These are phyloP conservation scores for Penicillium paxilli DNA, from an alignment of 495 filamentous ascomycete genomes.

Conservation along the genomic window DNA sequence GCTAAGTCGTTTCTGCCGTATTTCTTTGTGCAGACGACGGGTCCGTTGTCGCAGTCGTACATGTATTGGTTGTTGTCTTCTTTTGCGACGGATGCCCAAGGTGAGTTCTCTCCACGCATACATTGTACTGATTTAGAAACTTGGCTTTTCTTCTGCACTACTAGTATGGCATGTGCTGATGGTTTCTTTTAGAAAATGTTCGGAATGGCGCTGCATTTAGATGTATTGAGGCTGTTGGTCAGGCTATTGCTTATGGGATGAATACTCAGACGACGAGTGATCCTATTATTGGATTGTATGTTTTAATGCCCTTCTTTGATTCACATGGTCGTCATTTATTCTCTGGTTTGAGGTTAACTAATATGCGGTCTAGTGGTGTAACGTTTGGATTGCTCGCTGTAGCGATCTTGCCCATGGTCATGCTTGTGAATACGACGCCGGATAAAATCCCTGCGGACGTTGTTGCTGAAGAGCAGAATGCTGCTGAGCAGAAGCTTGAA, in stretches of 20 bases:
- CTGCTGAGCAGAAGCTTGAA: conserved; percentile 15
- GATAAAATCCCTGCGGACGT: conserved; percentile 32
- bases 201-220: conserved; percentile 32
- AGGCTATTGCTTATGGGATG: conserved; percentile 32
- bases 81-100: conserved; percentile 31
- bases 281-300: conserved; percentile 30
- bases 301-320: not conserved
- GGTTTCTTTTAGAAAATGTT: conserved; percentile 21
- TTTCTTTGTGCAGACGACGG: conserved; percentile 34
- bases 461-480: conserved; percentile 27
- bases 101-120: too few species aligned
- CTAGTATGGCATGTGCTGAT: too few species aligned
- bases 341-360: not conserved
- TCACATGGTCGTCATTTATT: not conserved
- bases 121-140: too few species aligned
- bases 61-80: conserved; percentile 36
- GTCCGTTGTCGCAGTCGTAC: conserved; percentile 30
- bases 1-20: conserved; percentile 29
- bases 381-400: conserved; percentile 25
- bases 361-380: conserved; percentile 15
- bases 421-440: conserved; percentile 31
- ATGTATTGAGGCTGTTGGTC: conserved; percentile 31
- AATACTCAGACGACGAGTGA: conserved; percentile 30
- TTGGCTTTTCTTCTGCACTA: too few species aligned
- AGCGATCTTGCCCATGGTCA: conserved; percentile 25